phyloP scores from a whole-genome alignment of 495 filamentous ascomycete species.

The Rhypophila decipiens region DNA sequence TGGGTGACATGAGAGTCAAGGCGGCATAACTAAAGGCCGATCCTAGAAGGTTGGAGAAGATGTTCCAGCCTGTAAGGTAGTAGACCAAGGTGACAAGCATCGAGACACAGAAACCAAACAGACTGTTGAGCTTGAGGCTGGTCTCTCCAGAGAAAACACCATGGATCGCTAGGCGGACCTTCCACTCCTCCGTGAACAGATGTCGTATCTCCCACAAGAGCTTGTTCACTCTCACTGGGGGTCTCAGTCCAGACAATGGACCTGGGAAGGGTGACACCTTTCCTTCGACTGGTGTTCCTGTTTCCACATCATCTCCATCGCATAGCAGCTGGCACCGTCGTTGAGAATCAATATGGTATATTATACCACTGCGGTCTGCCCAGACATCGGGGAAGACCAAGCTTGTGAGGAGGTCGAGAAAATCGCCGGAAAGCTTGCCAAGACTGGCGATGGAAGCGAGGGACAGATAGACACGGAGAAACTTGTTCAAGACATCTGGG shows the following conservation, averaged over 20 bases:
- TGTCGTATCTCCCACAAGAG: conserved; percentile 40
- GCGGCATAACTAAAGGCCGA: conserved; percentile 79
- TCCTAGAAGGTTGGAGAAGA: conserved; percentile 79
- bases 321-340: conserved; percentile 16
- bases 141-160: conserved; percentile 28
- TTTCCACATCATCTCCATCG: conserved; percentile 5
- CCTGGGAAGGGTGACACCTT: conserved; percentile 43
- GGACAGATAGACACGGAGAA: conserved; percentile 81
- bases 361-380: conserved; percentile 32
- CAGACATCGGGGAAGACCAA: conserved; percentile 68
- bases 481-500: conserved; percentile 72
- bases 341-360: conserved; percentile 40
- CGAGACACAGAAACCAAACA: conserved; percentile 56
- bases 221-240: conserved; percentile 15
- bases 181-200: conserved; percentile 42
- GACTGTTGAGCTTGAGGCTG: conserved; percentile 29
- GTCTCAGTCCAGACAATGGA: conserved; percentile 22
- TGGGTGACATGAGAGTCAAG: conserved; percentile 81
- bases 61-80: conserved; percentile 62
- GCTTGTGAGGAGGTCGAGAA: conserved; percentile 54
- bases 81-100: conserved; percentile 58
- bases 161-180: conserved; percentile 34
- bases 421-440: conserved; percentile 61
- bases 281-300: conserved; percentile 8
- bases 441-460: conserved; percentile 70